These are phyloP conservation scores for Stylonectria norvegica DNA, from an alignment of 2,329 filamentous ascomycete genomes.

Conservation along the genomic window DNA sequence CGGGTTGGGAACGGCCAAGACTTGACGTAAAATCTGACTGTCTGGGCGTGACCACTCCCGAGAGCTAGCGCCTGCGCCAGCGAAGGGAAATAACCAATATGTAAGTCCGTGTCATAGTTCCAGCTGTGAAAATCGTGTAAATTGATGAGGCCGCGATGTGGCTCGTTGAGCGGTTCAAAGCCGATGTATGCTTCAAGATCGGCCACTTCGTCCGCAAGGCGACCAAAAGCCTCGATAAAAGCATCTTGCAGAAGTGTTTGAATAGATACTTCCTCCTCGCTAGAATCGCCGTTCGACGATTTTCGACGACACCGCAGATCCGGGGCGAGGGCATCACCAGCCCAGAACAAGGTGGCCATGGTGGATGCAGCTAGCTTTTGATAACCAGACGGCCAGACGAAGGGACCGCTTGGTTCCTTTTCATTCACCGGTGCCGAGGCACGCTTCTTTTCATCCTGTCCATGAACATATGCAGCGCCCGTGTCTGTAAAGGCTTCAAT, in stretches of 20 bases:
- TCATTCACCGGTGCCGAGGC: conserved; percentile 23
- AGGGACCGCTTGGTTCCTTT: conserved; percentile 34
- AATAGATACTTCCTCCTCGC: conserved; percentile 24
- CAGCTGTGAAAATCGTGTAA: conserved; percentile 37
- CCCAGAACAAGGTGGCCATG: conserved; percentile 30
- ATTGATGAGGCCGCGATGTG: conserved; percentile 40
- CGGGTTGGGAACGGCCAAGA: conserved; percentile 42
- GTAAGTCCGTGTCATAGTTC: conserved; percentile 42
- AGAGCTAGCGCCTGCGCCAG: conserved; percentile 38
- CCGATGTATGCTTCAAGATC: conserved; percentile 36
- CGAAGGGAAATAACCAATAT: conserved; percentile 39
- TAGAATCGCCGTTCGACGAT: conserved; percentile 10
- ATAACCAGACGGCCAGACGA: conserved; percentile 37
- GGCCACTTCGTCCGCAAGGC: conserved; percentile 31
- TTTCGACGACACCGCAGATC: conserved; percentile 22
- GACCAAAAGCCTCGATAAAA: conserved; percentile 34
- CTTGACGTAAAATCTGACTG: conserved; percentile 38
- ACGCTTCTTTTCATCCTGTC: conserved; percentile 32
- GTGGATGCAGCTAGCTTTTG: conserved; percentile 37
- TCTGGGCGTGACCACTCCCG: conserved; percentile 37
- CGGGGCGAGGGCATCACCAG: conserved; percentile 29
- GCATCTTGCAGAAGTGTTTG: conserved; percentile 31
- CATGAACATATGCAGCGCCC: conserved; percentile 35
- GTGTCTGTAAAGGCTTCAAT: conserved; percentile 34
- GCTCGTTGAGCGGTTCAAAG: conserved; percentile 43